phyloP scores from a whole-genome alignment of 768 basidiomycete species.

The Suillus hirtellus region DNA sequence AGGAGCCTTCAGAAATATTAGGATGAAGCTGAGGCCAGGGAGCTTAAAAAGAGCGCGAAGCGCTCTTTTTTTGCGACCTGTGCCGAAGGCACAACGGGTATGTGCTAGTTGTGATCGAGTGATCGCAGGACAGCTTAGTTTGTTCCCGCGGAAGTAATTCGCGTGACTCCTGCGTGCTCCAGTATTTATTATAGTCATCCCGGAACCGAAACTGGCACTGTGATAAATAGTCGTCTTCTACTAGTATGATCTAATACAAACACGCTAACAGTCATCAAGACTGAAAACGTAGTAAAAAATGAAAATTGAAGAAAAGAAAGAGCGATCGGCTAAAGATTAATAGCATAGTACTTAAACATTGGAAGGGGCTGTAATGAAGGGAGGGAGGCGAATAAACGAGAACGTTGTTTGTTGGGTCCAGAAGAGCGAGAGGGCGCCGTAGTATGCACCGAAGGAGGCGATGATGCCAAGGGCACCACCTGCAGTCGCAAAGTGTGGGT shows the following conservation, averaged over 20 bases:
- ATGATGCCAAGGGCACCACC: constrained; percentile 29
- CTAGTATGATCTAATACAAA: not conserved
- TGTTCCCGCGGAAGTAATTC: too few species aligned
- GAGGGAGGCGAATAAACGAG: constrained; percentile 29
- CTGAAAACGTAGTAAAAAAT: not conserved
- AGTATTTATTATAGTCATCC: not conserved
- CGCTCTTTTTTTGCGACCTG: too few species aligned
- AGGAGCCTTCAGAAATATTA: too few species aligned
- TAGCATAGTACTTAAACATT: constrained; percentile 9
- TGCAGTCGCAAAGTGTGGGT: constrained; percentile 24
- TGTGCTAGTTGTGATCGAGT: too few species aligned
- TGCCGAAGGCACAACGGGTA: too few species aligned
- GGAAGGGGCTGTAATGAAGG: constrained; percentile 21
- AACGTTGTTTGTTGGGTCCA: constrained; percentile 32
- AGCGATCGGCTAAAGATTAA: not conserved
- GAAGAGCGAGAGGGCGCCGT: constrained; percentile 26
- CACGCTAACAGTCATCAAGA: not conserved
- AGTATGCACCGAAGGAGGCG: constrained; percentile 31
- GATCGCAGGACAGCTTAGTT: too few species aligned
- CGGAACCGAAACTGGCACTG: not conserved
- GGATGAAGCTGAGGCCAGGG: too few species aligned
- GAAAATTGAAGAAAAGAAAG: not conserved
- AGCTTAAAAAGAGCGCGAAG: too few species aligned
- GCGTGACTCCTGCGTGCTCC: too few species aligned
- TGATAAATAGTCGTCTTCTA: not conserved